These are phyloP conservation scores for Hypoxylon sp. DNA, from an alignment of 2,329 filamentous ascomycete genomes.

Conservation along the genomic window DNA sequence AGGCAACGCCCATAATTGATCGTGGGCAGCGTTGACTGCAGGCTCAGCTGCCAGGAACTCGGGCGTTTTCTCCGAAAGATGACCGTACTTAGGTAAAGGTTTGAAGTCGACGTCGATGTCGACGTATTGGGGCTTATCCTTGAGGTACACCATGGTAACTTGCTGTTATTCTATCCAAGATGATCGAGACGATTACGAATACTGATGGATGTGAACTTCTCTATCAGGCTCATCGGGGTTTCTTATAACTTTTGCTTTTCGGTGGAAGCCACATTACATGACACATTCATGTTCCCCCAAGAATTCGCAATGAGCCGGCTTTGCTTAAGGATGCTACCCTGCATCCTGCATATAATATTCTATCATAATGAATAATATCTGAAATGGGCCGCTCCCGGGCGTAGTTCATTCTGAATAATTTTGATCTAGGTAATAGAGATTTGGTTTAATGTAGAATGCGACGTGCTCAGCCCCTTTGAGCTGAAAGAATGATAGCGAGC, in stretches of 20 bases:
- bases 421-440: neutral
- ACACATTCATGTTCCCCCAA: neutral
- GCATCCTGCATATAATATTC: neutral
- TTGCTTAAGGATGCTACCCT: neutral
- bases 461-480: constrained; percentile 13
- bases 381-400: neutral
- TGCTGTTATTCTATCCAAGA: neutral
- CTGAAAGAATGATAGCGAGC: neutral
- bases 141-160: constrained; percentile 40
- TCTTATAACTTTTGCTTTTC: constrained; percentile 10
- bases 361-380: neutral
- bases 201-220: neutral
- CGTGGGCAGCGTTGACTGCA: constrained; percentile 48
- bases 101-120: constrained; percentile 53
- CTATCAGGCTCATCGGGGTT: neutral
- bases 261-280: neutral
- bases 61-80: constrained; percentile 54
- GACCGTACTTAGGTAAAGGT: constrained; percentile 56
- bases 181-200: neutral
- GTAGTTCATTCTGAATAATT: constrained; percentile 13
- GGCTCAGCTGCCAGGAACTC: constrained; percentile 52
- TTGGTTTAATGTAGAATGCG: neutral
- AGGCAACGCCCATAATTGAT: constrained; percentile 49
- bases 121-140: constrained; percentile 39
- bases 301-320: neutral